A percentile compares a stretch with the other conserved stretches of the same genome.
Conservation (phyloP, 2,329 filamentous ascomycete species). For the Monosporascus sp. region DNA sequence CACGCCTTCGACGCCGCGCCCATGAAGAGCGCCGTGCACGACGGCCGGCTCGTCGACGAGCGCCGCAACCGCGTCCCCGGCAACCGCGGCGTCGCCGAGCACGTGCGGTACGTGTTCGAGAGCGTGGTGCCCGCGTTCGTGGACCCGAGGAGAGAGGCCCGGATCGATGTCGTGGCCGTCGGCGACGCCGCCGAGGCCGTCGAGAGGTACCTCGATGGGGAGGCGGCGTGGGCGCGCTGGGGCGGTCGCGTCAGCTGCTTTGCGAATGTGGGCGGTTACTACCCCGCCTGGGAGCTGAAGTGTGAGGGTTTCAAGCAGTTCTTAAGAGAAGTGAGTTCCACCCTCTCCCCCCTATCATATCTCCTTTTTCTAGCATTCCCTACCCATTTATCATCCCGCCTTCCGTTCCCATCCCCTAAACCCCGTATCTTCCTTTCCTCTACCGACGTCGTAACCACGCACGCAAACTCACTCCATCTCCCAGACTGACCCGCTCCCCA, state of each 20-base stretch:
- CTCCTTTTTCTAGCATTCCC: conserved; percentile 14
- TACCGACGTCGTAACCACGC: conserved; percentile 17
- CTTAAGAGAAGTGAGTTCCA: conserved; percentile 41
- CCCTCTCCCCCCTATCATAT: not conserved
- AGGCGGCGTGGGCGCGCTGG: conserved; percentile 46
- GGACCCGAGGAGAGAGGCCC: conserved; percentile 35
- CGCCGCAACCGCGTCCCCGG: conserved; percentile 57
- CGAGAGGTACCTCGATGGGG: conserved; percentile 52
- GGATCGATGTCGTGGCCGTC: conserved; percentile 67
- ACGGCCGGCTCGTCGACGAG: conserved; percentile 45
- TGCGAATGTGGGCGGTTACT: conserved; percentile 45
- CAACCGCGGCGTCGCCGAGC: conserved; percentile 53
- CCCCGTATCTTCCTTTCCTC: not conserved
- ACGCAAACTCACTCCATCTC: too few relatives aligned
- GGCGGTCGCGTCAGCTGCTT: conserved; percentile 41
- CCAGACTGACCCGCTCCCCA: not conserved
- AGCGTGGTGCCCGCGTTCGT: conserved; percentile 51
- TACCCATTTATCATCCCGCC: too few relatives aligned
- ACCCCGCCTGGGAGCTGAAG: conserved; percentile 32
- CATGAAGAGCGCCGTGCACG: conserved; percentile 58
- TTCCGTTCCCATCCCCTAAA: not conserved
- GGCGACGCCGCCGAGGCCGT: conserved; percentile 60
- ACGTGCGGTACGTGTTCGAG: conserved; percentile 65
- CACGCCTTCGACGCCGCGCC: conserved; percentile 54
- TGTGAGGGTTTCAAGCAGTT: conserved; percentile 44